Base-by-base conservation (phyloP, 345 rosid species). In the Brassica carinata region DNA sequence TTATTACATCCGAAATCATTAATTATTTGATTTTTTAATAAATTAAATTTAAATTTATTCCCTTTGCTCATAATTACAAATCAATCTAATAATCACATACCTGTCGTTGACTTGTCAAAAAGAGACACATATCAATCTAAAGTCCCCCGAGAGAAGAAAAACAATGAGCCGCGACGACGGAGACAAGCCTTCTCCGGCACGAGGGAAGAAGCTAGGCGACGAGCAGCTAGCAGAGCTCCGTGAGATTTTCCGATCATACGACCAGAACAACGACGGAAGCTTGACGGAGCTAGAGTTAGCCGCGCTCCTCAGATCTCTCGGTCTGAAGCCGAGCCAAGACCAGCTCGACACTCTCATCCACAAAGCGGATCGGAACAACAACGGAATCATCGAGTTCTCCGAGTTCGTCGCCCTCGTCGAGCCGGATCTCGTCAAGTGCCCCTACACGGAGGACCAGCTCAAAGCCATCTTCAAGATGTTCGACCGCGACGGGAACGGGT, bases 281-380 rank as follows among this genome's bases (percentile, higher is more conserved):
- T 80, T 96, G n/a, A 92, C 99, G 5, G 93, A 93, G 85, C 88
- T 92, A 3, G 98, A 96, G 86, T 81, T 96, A 8, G 97, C 91
- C 13, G 91, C 98, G 4, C 89, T 96, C 34, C 84, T 96, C 43
- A 87, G 98, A 67, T 90, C 98, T 0, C 88, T 96, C 0, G 96
- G 96, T 13, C 77, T 96, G 9, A 90, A 89, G 17, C 97, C 97
- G 5, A 92, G 95, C 76, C 84, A 87, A 2, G 98, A 93, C 31
- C 97, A 96, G 74, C 85, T 96, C 5, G 98, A 96, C 6, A 71
- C 89, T 34, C 75, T 92, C 48, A 88, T 87, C 57, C 91, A 89
- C 2, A 93, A 86, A 88, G 94, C 95, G 0, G 99, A 96, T 64
- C 88, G 88, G 8, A 96, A 96, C 74, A 91, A 64, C 90, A 96